Evolutionary conservation across 148 eudicot genomes (phyloP).

Genomic region (Arctostaphylos glauca): DNA sequence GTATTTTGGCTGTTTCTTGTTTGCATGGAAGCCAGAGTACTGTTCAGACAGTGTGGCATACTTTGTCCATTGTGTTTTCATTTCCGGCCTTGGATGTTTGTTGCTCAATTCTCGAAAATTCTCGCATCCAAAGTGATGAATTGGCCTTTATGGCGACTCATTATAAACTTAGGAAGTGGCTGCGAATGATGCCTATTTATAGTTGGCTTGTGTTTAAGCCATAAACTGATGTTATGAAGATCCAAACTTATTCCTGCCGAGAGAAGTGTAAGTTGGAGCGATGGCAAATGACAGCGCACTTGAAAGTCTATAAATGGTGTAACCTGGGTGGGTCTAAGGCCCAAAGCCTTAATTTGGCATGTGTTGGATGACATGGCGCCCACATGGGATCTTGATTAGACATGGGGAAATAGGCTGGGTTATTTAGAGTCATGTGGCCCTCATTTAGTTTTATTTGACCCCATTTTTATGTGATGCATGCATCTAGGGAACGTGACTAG

Average conservation of each 20-base stretch:
- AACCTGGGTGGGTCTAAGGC: too few relatives aligned
- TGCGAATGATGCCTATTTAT: background rate
- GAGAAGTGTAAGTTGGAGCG: background rate
- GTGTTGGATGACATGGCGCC: too few relatives aligned
- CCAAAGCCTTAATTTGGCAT: too few relatives aligned
- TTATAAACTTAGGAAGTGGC: background rate
- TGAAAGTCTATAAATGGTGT: too few relatives aligned
- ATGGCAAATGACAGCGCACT: too few relatives aligned
- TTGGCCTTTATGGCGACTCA: background rate
- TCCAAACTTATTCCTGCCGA: background rate
- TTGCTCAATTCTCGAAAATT: background rate
- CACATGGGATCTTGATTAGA: too few relatives aligned
- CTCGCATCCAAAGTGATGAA: background rate
- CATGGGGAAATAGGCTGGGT: too few relatives aligned
- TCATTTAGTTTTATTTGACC: too few relatives aligned
- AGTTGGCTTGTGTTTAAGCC: background rate
- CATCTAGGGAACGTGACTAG: too few relatives aligned
- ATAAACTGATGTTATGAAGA: background rate
- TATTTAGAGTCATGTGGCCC: too few relatives aligned
- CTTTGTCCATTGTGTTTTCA: background rate
- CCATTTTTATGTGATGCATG: too few relatives aligned
- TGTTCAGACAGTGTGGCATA: background rate
- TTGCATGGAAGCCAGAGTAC: background rate
- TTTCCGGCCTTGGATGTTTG: background rate
- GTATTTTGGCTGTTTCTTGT: background rate